Base-by-base conservation (phyloP, 345 rosid species). In the Clarkia xantiana region DNA sequence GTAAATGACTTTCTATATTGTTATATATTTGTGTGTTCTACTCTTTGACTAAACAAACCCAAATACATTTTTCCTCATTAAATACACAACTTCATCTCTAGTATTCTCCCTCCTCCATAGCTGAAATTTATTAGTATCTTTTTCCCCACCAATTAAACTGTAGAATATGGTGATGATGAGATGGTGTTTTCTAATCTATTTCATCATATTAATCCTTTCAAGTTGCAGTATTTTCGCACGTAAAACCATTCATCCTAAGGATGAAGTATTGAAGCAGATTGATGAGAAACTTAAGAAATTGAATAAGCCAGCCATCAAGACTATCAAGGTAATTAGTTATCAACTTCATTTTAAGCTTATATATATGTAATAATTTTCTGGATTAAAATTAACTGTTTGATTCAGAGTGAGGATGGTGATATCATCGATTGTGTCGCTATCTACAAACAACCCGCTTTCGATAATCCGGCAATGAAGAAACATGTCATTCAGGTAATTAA, bases 321-420 rank as follows among this genome's bases (percentile, higher is more conserved):
- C 67, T 12, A 51, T 76, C 40, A 44, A 56, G 64, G 81, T 71
- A 40, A 20, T 25, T 0, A 5, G 6, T 25, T 12, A 17, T 29
- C 7, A 20, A n/a, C n/a, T 23, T 10, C 15, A 14, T 43, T 14
- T 43, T 4, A 3, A 3, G 9, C 14, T 43, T 11, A 11, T 42
- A 11, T n/a, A 5, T 43, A 10, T 13, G 16, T 13, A 43, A 43
- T 43, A 10, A 1, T 43, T 13, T 8, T 44, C 1, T 12, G 17
- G 7, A 44, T 13, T 44, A 10, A 18, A 36, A 23, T 50, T 50
- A 15, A 11, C 11, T 11, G 11, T 9, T 43, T 40, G 49, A 0
- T 57, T 51, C 47, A 74, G 83, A 76, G 73, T 12, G 69, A 66
- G 62, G 79, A 74, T 50, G 87, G 83, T 14, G 81, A 77, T 54